Conservation (phyloP, 345 rosid genomes). For the Cardamine occulta region DNA sequence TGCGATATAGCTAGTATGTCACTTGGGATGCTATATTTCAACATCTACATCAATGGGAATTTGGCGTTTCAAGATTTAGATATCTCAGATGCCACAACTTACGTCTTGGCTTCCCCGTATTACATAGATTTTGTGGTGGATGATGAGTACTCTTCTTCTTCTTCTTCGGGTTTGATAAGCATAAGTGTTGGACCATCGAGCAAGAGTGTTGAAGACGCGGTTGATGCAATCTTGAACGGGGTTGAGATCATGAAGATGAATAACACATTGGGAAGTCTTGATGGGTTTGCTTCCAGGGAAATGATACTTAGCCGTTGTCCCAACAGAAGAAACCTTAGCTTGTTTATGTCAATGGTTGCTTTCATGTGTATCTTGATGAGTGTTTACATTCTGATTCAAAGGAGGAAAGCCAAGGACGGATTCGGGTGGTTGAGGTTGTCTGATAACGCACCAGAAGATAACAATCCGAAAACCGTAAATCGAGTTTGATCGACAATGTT, state of each 20-base stretch:
- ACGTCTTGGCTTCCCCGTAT: constrained; percentile 69
- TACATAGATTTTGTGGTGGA: constrained; percentile 67
- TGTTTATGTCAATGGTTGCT: constrained; percentile 60
- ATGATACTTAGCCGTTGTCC: constrained; percentile 56
- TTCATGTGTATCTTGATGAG: constrained; percentile 61
- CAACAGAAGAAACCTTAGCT: constrained; percentile 45
- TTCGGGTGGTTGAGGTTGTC: constrained; percentile 69
- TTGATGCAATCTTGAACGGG: constrained; percentile 77
- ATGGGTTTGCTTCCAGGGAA: constrained; percentile 55
- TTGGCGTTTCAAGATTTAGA: constrained; percentile 68
- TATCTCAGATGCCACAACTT: constrained; percentile 40
- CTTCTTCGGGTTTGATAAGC: constrained; percentile 46
- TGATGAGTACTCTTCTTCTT: constrained; percentile 25
- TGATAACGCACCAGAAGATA: constrained; percentile 40
- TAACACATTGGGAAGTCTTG: constrained; percentile 75
- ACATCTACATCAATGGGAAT: constrained; percentile 67
- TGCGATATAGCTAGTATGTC: constrained; percentile 84
- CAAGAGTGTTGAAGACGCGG: constrained; percentile 49
- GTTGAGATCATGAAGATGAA: constrained; percentile 88
- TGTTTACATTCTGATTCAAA: constrained; percentile 45
- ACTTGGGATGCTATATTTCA: constrained; percentile 61
- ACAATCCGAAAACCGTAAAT: constrained; percentile 34
- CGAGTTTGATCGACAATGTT: constrained; percentile 35
- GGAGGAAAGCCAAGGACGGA: constrained; percentile 48
- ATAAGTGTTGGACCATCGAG: constrained; percentile 76